phyloP scores from a whole-genome alignment of 805 yeast genomes.

The Ascoidea tarda region DNA sequence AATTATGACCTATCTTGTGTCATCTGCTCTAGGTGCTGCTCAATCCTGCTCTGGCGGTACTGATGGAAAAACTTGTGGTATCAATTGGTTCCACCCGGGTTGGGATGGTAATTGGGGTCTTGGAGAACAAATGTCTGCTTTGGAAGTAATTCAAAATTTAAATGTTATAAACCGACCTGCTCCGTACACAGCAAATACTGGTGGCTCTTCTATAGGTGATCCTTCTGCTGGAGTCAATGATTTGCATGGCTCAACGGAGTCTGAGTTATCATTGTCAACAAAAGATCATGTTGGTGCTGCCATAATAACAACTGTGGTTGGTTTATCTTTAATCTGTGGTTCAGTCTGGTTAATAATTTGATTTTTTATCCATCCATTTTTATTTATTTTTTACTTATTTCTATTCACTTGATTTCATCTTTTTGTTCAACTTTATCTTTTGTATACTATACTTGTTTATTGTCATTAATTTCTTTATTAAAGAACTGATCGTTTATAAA shows the following conservation, averaged over 20 bases:
- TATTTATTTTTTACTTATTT: too few species aligned
- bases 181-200: conserved; percentile 49
- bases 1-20: conserved; percentile 21
- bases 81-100: conserved; percentile 52
- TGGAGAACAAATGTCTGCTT: conserved; percentile 84
- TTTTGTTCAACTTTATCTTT: too few species aligned
- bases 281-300: conserved; percentile 59
- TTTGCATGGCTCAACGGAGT: conserved; percentile 18
- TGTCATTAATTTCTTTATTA: too few species aligned
- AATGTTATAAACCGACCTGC: conserved; percentile 23
- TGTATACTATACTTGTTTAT: too few species aligned
- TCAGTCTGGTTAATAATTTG: conserved; percentile 30
- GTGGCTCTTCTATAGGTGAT: conserved; percentile 61
- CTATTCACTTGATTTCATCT: too few species aligned
- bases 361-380: too few species aligned
- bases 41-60: conserved; percentile 73
- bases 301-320: conserved; percentile 43
- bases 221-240: conserved; percentile 52
- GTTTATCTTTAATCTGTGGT: conserved; percentile 27
- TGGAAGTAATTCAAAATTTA: conserved; percentile 43
- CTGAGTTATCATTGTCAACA: conserved; percentile 26
- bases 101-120: conserved; percentile 73
- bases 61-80: conserved; percentile 88
- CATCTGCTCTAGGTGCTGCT: conserved; percentile 64
- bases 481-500: too few species aligned